Percentiles rank a stretch among this genome's conserved stretches.
Evolutionary conservation across 2,329 filamentous ascomycete species (phyloP).

Genomic region (Neonectria sp.): DNA sequence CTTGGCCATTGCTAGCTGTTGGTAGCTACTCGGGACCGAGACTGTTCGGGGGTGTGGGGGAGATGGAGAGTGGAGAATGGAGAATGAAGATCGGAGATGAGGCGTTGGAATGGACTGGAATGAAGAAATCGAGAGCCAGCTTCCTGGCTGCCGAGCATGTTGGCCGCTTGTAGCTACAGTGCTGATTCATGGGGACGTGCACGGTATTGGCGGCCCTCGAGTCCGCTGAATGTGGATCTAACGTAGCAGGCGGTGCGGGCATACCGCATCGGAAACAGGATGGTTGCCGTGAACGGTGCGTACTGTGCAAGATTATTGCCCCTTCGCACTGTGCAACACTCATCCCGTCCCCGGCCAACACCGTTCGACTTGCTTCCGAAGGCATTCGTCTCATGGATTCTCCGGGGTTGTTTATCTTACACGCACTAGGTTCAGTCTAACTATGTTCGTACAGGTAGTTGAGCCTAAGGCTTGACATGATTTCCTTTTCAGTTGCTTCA

Average conservation of each 20-base stretch:
- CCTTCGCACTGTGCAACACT: conserved; percentile 3
- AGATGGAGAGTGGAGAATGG: background rate
- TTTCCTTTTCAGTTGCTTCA: background rate
- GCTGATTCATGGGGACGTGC: background rate
- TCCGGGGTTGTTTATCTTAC: background rate
- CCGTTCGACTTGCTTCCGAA: background rate
- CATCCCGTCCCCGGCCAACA: background rate
- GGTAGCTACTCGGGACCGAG: background rate
- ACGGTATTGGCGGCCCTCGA: background rate
- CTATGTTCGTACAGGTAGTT: background rate
- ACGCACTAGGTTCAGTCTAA: too few relatives aligned
- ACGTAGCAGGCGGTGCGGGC: background rate
- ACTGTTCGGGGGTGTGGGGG: background rate
- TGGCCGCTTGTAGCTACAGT: background rate
- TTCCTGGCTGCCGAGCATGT: background rate
- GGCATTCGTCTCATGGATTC: background rate
- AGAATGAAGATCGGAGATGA: background rate
- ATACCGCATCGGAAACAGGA: background rate
- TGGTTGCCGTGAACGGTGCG: too few relatives aligned
- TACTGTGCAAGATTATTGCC: background rate
- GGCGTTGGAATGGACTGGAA: background rate
- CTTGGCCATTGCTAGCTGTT: background rate
- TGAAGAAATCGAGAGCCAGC: background rate
- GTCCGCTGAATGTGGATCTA: background rate
- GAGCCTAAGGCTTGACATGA: background rate